These are phyloP conservation scores for Castanopsis chinensis DNA, from an alignment of 306 rosid species.

Conservation along the genomic window DNA sequence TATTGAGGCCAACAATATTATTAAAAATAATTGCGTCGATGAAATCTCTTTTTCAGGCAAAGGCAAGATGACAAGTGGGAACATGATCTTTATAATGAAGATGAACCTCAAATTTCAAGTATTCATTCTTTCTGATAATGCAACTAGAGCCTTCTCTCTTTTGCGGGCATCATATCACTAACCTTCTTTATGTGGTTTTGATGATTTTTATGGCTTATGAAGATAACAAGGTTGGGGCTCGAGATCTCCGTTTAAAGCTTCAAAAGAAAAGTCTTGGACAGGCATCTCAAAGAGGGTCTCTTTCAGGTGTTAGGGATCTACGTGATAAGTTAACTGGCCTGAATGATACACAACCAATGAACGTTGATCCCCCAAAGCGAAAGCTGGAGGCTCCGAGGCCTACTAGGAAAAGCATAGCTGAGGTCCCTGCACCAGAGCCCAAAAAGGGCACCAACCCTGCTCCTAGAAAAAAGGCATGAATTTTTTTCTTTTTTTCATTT, in stretches of 20 bases:
- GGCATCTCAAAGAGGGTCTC: constrained; percentile 58
- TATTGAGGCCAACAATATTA: not conserved
- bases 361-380: constrained; percentile 60
- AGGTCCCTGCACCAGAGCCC: constrained; percentile 42
- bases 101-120: constrained; percentile 62
- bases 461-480: constrained; percentile 67
- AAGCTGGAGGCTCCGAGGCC: constrained; percentile 49
- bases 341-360: constrained; percentile 60
- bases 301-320: constrained; percentile 67
- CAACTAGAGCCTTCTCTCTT: constrained; percentile 41
- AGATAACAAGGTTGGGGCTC: constrained; percentile 66
- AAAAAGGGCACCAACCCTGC: constrained; percentile 52
- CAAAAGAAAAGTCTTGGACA: constrained; percentile 76
- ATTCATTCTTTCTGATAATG: constrained; percentile 43
- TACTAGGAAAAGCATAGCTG: constrained; percentile 46
- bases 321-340: constrained; percentile 89
- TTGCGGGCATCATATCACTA: constrained; percentile 35
- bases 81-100: constrained; percentile 84
- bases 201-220: constrained; percentile 59
- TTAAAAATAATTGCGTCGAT: not conserved
- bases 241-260: constrained; percentile 96
- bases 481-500: not conserved
- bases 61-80: constrained; percentile 99
- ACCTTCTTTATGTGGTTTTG: constrained; percentile 43
- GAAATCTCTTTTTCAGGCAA: constrained; percentile 53